Base-by-base conservation (phyloP, 163 green algal genomes). In the Dunaliella salina region DNA sequence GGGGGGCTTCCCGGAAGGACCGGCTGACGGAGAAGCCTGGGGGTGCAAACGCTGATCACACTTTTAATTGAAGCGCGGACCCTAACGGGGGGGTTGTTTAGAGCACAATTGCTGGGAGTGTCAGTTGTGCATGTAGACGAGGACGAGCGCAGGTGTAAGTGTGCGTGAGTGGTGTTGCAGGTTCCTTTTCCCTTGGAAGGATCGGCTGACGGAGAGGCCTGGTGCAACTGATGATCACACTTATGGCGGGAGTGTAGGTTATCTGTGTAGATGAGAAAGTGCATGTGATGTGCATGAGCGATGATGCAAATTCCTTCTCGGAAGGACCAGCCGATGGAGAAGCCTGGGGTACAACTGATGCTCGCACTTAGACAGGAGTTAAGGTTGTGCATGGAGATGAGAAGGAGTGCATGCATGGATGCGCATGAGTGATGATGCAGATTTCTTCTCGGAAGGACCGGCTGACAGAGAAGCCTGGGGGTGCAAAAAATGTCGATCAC, bases 1-100 rank as follows among this genome's bases (percentile, higher is more conserved):
- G 82, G 0, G 94, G 94, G 4, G 94, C 94, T 89, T 97, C 92
- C 22, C 92, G 86, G 89, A 92, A 92, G 18, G 88, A 91, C 57
- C 88, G 84, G 33, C 83, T 89, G 82, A 89, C 82, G 69, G 89
- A 87, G 50, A 91, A 93, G 71, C 91, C 91, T 87, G 84, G n/a
- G 30, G 33, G 8, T 50, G 40, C 40, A 50, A 50, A 3, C 8
- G 40, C 40, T 50, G 40, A 8, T 50, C 40, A 50, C 40, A 50
- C 40, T 50, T 50, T 3, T 3, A 8, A n/a, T n/a, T n/a, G n/a
- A n/a, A n/a, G n/a, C n/a, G n/a, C n/a, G n/a, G n/a, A n/a, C n/a
- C n/a, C n/a, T n/a, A n/a, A n/a, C n/a, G n/a, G n/a, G n/a, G n/a
- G n/a, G n/a, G n/a, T n/a, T n/a, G n/a, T n/a, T n/a, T n/a, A n/a